Evolutionary conservation across 176 grass and related monocot species (phyloP).

Genomic region (Carex littledalei): DNA sequence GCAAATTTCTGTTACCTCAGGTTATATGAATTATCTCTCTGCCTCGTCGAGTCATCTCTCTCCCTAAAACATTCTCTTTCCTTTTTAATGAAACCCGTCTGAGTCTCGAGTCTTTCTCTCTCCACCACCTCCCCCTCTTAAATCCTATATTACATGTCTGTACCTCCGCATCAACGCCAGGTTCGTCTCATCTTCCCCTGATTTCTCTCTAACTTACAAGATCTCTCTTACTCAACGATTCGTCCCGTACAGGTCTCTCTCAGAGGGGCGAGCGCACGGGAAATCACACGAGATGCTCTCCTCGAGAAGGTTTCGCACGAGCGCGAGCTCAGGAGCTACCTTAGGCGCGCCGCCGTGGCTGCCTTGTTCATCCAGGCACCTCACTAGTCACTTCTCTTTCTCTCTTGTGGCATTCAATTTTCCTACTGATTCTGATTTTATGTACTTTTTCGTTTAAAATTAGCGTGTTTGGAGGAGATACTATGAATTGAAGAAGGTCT

Average conservation of each 20-base stretch:
- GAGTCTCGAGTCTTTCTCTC: constrained; percentile 5
- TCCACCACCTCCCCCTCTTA: neutral
- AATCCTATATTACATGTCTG: neutral
- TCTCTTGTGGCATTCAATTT: neutral
- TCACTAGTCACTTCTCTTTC: neutral
- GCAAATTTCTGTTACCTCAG: too few species aligned
- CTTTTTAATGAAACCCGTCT: constrained; percentile 6
- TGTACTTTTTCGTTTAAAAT: constrained; percentile 12
- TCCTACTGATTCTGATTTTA: constrained; percentile 6
- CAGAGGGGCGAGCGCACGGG: constrained; percentile 74
- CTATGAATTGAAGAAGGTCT: constrained; percentile 40
- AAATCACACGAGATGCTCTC: constrained; percentile 86
- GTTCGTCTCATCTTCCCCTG: neutral
- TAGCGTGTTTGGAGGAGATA: constrained; percentile 85
- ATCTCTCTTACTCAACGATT: neutral
- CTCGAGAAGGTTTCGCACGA: constrained; percentile 88
- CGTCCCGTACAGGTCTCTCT: constrained; percentile 53
- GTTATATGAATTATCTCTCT: neutral
- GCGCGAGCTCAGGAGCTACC: constrained; percentile 74
- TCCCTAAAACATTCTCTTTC: constrained; percentile 3
- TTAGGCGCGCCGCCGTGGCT: constrained; percentile 59
- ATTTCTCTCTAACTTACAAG: neutral
- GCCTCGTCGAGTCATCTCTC: neutral
- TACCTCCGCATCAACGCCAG: constrained; percentile 8
- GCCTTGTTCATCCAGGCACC: constrained; percentile 72